These are phyloP conservation scores for Penicillium alfredii DNA, from an alignment of 495 filamentous ascomycete species.

Conservation along the genomic window DNA sequence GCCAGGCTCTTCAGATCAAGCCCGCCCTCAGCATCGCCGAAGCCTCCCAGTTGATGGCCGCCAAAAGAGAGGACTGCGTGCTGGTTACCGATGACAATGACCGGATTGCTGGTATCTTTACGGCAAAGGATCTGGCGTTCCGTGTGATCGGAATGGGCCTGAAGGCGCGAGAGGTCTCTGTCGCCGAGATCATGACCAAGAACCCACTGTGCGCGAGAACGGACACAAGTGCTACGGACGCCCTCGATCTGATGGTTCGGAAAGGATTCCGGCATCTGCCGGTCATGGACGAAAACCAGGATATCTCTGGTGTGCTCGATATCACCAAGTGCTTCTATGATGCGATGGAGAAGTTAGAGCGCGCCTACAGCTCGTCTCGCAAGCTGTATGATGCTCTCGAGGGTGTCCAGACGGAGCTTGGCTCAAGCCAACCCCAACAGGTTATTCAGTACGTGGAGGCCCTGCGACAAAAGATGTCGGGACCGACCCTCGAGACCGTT, in stretches of 20 bases:
- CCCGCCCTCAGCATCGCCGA: slow-evolving; percentile 90
- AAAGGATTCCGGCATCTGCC: slow-evolving; percentile 97
- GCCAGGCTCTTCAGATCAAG: slow-evolving; percentile 96
- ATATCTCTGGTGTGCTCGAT: slow-evolving; percentile 96
- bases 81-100: slow-evolving; percentile 98
- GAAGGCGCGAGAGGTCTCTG: slow-evolving; percentile 83
- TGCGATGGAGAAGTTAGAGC: slow-evolving; percentile 98
- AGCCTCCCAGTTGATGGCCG: slow-evolving; percentile 97
- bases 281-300: slow-evolving; percentile 99
- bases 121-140: slow-evolving; percentile 97
- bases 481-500: slow-evolving; percentile 91
- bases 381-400: slow-evolving; percentile 96
- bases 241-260: slow-evolving; percentile 93
- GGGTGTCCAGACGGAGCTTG: slow-evolving; percentile 96
- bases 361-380: slow-evolving; percentile 91
- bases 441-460: slow-evolving; percentile 99
- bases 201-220: slow-evolving; percentile 96
- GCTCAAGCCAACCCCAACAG: slow-evolving; percentile 93
- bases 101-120: slow-evolving; percentile 96
- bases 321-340: slow-evolving; percentile 99
- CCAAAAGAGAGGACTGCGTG: slow-evolving; percentile 98
- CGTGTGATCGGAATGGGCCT: slow-evolving; percentile 90
- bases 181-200: slow-evolving; percentile 99
- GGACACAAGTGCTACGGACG: slow-evolving; percentile 96
- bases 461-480: slow-evolving; percentile 92